Conservation (phyloP, 441 rosid genomes). For the Erodium trifolium region DNA sequence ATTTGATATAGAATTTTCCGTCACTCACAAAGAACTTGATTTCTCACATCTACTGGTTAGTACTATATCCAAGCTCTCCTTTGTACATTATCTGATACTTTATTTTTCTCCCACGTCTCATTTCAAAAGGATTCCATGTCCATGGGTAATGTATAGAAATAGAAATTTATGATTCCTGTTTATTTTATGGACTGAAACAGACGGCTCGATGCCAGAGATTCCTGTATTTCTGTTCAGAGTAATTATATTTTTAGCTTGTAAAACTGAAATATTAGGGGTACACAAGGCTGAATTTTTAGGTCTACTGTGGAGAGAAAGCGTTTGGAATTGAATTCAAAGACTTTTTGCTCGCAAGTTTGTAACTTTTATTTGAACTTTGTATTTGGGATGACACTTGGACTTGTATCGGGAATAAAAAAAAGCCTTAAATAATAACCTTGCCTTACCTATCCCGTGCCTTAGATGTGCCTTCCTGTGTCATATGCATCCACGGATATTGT, state of each 20-base stretch:
- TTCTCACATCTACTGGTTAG: constrained; percentile 96
- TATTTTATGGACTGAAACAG: constrained; percentile 7
- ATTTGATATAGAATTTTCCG: constrained; percentile 91
- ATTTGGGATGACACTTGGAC: neutral
- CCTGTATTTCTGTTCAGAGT: neutral
- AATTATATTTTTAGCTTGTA: neutral
- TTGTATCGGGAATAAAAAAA: too few species aligned
- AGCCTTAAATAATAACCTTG: too few species aligned
- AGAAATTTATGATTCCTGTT: neutral
- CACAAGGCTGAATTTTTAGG: neutral
- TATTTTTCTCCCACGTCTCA: neutral
- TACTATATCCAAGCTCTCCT: constrained; percentile 21
- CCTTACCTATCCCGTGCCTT: too few species aligned
- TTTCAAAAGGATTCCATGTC: neutral
- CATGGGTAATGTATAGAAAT: neutral
- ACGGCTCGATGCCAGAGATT: neutral
- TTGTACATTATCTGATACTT: neutral
- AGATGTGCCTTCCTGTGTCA: neutral
- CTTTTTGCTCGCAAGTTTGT: neutral
- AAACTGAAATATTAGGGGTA: neutral
- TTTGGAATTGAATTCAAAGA: neutral
- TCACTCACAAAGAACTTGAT: constrained; percentile 95
- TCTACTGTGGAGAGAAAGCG: neutral
- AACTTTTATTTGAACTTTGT: neutral
- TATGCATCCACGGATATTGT: neutral